Percentiles rank a stretch among this genome's conserved stretches.
These are phyloP conservation scores for Willaertia magna DNA, from an alignment of 208 protist species.

Conservation along the genomic window DNA sequence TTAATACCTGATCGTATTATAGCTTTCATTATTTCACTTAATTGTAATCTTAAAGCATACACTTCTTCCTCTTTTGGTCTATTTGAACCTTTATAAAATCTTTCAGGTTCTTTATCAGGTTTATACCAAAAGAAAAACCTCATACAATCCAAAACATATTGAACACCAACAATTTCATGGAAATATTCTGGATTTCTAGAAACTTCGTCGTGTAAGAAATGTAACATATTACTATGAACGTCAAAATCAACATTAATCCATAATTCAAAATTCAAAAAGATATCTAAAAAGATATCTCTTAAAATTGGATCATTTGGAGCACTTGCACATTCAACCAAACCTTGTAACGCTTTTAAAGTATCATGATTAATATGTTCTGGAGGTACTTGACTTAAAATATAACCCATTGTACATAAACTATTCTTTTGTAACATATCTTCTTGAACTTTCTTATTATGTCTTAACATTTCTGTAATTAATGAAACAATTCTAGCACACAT, in stretches of 20 bases:
- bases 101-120: neutral
- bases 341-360: neutral
- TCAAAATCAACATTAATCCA: neutral
- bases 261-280: neutral
- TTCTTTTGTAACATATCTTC: neutral
- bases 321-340: neutral
- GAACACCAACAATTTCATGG: neutral
- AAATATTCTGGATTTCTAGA: neutral
- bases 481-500: slow-evolving; percentile 6
- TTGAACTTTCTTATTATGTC: neutral
- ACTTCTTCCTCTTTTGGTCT: neutral
- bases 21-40: neutral
- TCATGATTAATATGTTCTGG: neutral
- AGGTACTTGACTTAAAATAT: neutral
- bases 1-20: neutral
- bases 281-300: neutral
- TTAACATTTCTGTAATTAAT: neutral
- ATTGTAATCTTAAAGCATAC: neutral
- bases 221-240: neutral
- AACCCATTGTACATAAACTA: neutral
- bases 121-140: neutral
- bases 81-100: neutral
- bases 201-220: neutral
- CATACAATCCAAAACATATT: neutral
- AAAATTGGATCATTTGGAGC: neutral